phyloP scores from a whole-genome alignment of 2,329 filamentous ascomycete species.

The Arthrobotrys megalospora region DNA sequence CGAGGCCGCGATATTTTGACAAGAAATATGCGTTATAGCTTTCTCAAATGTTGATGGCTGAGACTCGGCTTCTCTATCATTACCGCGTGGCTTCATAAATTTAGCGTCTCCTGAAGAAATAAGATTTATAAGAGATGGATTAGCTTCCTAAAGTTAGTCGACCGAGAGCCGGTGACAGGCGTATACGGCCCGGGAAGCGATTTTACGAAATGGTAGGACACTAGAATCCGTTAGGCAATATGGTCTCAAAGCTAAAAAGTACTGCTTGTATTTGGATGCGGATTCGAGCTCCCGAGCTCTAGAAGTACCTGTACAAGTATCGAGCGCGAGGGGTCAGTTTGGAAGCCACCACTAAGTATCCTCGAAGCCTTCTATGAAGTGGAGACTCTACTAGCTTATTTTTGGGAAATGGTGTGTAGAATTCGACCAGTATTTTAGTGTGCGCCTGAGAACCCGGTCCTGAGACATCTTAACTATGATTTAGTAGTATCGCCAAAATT shows the following conservation, averaged over 20 bases:
- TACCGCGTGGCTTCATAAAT: too few relatives aligned
- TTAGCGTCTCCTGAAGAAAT: neutral
- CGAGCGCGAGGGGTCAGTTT: neutral
- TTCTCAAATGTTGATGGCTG: neutral
- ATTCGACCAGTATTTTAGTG: slow-evolving; percentile 42
- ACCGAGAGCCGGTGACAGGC: neutral
- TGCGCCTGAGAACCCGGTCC: slow-evolving; percentile 48
- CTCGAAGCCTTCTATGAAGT: slow-evolving; percentile 2
- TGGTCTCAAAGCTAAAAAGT: neutral
- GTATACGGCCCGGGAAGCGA: slow-evolving; percentile 22
- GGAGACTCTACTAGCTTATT: slow-evolving; percentile 42
- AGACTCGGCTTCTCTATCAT: too few relatives aligned
- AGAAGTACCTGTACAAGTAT: slow-evolving; percentile 8
- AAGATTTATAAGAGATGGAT: neutral
- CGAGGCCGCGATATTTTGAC: neutral
- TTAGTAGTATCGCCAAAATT: slow-evolving; percentile 40
- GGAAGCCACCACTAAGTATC: neutral
- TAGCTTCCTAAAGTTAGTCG: neutral
- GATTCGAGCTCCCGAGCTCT: slow-evolving; percentile 11
- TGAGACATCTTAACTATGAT: slow-evolving; percentile 52
- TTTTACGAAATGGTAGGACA: neutral
- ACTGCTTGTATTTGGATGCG: neutral
- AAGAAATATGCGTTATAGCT: neutral
- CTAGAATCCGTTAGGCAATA: neutral
- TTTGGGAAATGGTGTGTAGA: slow-evolving; percentile 47